Evolutionary conservation across 2,329 filamentous ascomycete genomes (phyloP).

Genomic region (Cylindrodendrum hubeiense): DNA sequence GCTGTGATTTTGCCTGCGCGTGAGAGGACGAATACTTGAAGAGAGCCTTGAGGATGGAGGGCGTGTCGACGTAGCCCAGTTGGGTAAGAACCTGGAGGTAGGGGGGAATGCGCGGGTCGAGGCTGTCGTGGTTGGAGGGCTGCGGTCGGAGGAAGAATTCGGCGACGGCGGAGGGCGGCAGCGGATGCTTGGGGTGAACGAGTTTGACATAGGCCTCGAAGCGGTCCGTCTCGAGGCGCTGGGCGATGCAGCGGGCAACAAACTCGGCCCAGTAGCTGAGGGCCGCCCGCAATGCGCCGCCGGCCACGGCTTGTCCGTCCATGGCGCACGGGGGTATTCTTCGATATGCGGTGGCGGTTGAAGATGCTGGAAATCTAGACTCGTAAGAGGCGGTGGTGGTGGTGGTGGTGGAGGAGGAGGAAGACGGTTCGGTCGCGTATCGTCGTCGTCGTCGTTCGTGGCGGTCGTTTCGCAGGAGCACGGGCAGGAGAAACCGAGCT

Average conservation of each 20-base stretch:
- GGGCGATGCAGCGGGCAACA: conserved; percentile 61
- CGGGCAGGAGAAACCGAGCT: background rate
- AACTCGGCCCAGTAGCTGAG: conserved; percentile 63
- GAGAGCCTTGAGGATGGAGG: conserved; percentile 66
- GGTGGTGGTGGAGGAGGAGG: background rate
- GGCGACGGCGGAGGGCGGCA: conserved; percentile 65
- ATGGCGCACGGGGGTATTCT: conserved; percentile 33
- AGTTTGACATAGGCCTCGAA: conserved; percentile 66
- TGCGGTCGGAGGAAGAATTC: conserved; percentile 70
- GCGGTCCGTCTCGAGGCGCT: conserved; percentile 64
- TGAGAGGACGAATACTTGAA: conserved; percentile 70
- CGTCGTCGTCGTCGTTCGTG: background rate
- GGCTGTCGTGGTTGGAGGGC: conserved; percentile 58
- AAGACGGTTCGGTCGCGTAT: background rate
- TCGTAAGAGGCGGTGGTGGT: background rate
- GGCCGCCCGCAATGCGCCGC: conserved; percentile 43
- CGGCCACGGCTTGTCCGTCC: conserved; percentile 40
- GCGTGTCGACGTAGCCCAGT: conserved; percentile 64
- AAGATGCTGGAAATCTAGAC: background rate
- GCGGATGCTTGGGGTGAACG: conserved; percentile 63
- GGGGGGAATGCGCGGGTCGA: conserved; percentile 70
- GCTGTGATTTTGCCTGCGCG: conserved; percentile 36
- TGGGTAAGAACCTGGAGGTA: conserved; percentile 69
- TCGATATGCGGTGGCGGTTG: background rate
- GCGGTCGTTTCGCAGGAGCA: background rate